Base-by-base conservation (phyloP, 176 grass and related monocot genomes). In the Canna indica region DNA sequence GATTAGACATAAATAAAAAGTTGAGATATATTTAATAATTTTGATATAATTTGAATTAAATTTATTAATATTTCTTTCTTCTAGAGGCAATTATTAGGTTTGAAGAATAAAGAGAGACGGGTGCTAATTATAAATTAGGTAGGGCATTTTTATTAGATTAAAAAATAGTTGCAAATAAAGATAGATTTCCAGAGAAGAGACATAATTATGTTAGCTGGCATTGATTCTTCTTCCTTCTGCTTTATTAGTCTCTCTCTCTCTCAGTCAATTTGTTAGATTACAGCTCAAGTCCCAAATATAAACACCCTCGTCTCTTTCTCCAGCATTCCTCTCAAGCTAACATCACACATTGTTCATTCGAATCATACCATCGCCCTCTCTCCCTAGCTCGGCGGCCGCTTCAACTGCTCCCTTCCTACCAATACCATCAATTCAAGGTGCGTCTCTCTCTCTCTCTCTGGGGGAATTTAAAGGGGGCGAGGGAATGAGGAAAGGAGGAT, bases 381-480 rank as follows among this genome's bases (percentile, higher is more conserved):
- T 46, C 17, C 22, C 25, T 28, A 10, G 11, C n/a, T 28, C 56
- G 25, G 56, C 47, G 54, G 61, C 72, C 72, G 56, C 35, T 74
- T 74, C 72, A 61, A 44, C 54, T 15, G 72, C 72, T 24, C 56
- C 53, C 30, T 46, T 45, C 34, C 54, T 41, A 15, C 47, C 53
- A 13, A 27, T 3, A 0, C 35, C 44, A 15, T 35, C 44, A 27
- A 9, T 34, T 15, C 46, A 28, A 30, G 56, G 56, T 59, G 13
- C 20, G 22, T 44, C 69, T 33, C 69, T 50, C 25, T 50, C 36
- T 74, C 27, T 56, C 6, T 68, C 36, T 72, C 46, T 54, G 22
- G 56, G 25, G 56, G 16, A 22, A 50, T n/a, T n/a, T 10, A 31
- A 39, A 20, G 22, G 8, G 29, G 45, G 39, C 58, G 36, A 39